Conservation (phyloP, 257 asterid genomes). For the Eustoma russellianum region DNA sequence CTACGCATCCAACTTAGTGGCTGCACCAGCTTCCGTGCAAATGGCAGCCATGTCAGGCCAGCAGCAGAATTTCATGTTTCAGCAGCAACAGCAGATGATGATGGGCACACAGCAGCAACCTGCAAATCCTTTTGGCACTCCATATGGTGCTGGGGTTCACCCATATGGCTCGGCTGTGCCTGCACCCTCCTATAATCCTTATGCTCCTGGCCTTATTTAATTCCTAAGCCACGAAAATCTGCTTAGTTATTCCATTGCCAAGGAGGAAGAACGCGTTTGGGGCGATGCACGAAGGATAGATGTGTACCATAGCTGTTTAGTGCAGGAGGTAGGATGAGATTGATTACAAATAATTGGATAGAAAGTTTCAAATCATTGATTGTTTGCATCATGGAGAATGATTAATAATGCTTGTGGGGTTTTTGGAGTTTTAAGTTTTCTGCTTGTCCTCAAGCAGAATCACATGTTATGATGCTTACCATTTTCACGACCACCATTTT, state of each 20-base stretch:
- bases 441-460: slow-evolving; percentile 12
- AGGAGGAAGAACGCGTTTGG: too few relatives aligned
- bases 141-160: slow-evolving; percentile 23
- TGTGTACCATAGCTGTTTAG: slow-evolving; percentile 22
- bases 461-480: slow-evolving; percentile 1
- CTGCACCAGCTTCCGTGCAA: slow-evolving; percentile 64
- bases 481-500: neutral
- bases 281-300: slow-evolving; percentile 14
- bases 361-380: slow-evolving; percentile 18
- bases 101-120: slow-evolving; percentile 30
- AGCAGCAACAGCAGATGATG: slow-evolving; percentile 31
- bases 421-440: slow-evolving; percentile 10
- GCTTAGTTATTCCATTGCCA: neutral
- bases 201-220: slow-evolving; percentile 25
- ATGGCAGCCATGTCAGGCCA: slow-evolving; percentile 65
- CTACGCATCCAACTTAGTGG: slow-evolving; percentile 49
- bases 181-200: slow-evolving; percentile 26
- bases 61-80: slow-evolving; percentile 46
- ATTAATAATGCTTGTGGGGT: slow-evolving; percentile 14
- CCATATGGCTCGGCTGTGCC: slow-evolving; percentile 29
- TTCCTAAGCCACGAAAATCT: neutral
- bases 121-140: slow-evolving; percentile 28
- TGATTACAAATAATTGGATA: slow-evolving; percentile 25
- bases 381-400: slow-evolving; percentile 15
- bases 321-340: slow-evolving; percentile 23